Evolutionary conservation across 2,329 filamentous ascomycete genomes (phyloP).

Genomic region (Ustulina deusta): DNA sequence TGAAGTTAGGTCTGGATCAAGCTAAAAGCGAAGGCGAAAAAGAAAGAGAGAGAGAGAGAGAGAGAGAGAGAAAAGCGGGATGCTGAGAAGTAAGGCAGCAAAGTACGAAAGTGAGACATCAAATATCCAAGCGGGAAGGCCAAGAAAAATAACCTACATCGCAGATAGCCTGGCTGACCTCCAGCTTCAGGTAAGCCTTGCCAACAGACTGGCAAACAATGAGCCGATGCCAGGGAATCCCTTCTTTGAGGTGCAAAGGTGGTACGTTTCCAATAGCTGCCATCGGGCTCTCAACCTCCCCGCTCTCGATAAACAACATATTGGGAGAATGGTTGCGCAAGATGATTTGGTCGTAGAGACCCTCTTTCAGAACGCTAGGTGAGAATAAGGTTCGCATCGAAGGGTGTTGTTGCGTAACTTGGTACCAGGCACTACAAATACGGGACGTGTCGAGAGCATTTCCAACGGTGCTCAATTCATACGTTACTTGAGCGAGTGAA

Average conservation of each 20-base stretch:
- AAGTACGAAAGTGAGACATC: not conserved
- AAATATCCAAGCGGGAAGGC: not conserved
- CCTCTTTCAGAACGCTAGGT: conserved; percentile 61
- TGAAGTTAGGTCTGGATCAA: conserved; percentile 14
- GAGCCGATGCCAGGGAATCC: conserved; percentile 62
- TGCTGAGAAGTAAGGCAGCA: not conserved
- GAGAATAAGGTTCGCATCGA: conserved; percentile 65
- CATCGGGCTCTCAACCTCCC: conserved; percentile 54
- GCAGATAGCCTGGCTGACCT: conserved; percentile 64
- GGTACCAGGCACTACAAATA: conserved; percentile 64
- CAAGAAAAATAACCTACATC: conserved; percentile 51
- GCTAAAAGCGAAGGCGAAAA: not conserved
- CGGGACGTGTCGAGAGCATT: conserved; percentile 57
- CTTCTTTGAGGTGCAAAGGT: conserved; percentile 53
- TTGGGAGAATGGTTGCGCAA: conserved; percentile 61
- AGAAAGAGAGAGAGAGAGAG: too few relatives aligned
- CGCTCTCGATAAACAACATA: conserved; percentile 66
- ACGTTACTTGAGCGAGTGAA: conserved; percentile 61
- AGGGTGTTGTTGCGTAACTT: conserved; percentile 59
- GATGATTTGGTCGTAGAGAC: conserved; percentile 64
- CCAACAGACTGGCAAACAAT: conserved; percentile 61
- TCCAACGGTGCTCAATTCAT: conserved; percentile 59
- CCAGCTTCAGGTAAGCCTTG: conserved; percentile 62
- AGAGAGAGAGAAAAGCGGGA: not conserved
- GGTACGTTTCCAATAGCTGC: conserved; percentile 58